Conservation (phyloP, 2,329 filamentous ascomycete genomes). For the Pseudohalonectria lignicola region DNA sequence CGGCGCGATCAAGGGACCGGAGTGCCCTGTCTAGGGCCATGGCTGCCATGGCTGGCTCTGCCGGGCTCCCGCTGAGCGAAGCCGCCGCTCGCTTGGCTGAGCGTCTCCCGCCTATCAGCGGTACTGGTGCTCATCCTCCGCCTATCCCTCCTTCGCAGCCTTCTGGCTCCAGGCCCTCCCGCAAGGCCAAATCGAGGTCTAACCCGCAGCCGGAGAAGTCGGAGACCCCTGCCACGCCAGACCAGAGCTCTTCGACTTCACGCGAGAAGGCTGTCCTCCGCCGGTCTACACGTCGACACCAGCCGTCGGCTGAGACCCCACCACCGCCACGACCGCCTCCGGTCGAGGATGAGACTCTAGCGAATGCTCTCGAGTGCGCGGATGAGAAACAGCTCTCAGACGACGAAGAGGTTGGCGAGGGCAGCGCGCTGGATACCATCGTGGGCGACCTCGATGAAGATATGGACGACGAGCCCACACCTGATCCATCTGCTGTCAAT, state of each 20-base stretch:
- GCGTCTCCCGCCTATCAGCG: slow-evolving; percentile 18
- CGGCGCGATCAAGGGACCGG: slow-evolving; percentile 47
- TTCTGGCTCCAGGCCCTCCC: slow-evolving; percentile 29
- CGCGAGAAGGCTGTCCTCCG: slow-evolving; percentile 49
- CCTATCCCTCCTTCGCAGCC: slow-evolving; percentile 26
- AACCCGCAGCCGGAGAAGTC: slow-evolving; percentile 23
- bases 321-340: slow-evolving; percentile 39
- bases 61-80: slow-evolving; percentile 44
- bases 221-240: slow-evolving; percentile 25
- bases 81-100: slow-evolving; percentile 36
- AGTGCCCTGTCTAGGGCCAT: slow-evolving; percentile 54
- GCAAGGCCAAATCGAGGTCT: slow-evolving; percentile 32
- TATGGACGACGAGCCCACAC: slow-evolving; percentile 58
- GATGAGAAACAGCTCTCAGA: slow-evolving; percentile 80
- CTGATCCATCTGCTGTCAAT: slow-evolving; percentile 80
- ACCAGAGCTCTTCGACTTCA: slow-evolving; percentile 31
- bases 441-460: slow-evolving; percentile 87
- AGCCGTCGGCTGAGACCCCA: slow-evolving; percentile 38
- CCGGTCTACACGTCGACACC: slow-evolving; percentile 52
- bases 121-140: slow-evolving; percentile 15
- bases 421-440: slow-evolving; percentile 66
- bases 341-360: slow-evolving; percentile 48
- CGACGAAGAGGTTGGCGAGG: slow-evolving; percentile 56
- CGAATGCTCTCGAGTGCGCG: slow-evolving; percentile 77
- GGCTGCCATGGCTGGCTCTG: slow-evolving; percentile 63